These are phyloP conservation scores for Clausena lansium DNA, from an alignment of 345 rosid genomes.

Conservation along the genomic window DNA sequence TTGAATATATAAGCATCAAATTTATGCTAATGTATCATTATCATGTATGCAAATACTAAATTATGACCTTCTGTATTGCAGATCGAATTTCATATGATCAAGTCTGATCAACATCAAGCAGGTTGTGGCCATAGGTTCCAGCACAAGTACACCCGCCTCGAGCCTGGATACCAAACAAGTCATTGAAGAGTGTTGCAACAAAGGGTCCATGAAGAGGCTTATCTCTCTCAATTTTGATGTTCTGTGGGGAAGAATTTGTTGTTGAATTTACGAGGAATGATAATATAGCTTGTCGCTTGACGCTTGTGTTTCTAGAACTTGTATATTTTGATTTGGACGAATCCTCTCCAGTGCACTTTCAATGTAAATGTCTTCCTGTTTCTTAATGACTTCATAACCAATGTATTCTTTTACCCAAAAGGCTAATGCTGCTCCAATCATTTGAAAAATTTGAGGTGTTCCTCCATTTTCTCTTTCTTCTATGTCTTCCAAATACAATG, in stretches of 20 bases:
- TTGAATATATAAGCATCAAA: background rate
- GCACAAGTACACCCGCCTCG: conserved; percentile 35
- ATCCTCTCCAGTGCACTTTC: conserved; percentile 42
- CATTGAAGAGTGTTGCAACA: conserved; percentile 49
- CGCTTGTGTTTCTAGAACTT: conserved; percentile 41
- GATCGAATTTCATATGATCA: conserved; percentile 32
- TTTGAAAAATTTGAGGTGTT: conserved; percentile 63
- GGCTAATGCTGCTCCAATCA: conserved; percentile 49
- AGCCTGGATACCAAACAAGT: conserved; percentile 64
- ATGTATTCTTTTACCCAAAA: conserved; percentile 58
- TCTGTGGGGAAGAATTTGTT: conserved; percentile 2
- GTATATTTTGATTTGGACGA: conserved; percentile 36
- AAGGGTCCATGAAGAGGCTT: conserved; percentile 62
- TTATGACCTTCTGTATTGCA: conserved; percentile 36
- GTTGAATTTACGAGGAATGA: conserved; percentile 55
- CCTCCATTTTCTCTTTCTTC: conserved; percentile 62
- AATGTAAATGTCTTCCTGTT: conserved; percentile 36
- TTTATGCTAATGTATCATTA: background rate
- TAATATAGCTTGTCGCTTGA: conserved; percentile 41
- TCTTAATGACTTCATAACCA: conserved; percentile 29
- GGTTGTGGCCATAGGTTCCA: conserved; percentile 55
- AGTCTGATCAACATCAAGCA: conserved; percentile 33
- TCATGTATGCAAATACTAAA: background rate
- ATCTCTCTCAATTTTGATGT: conserved; percentile 6
- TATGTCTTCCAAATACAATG: conserved; percentile 43